Base-by-base conservation (phyloP, 306 rosid genomes). In the Carpinus viminea region DNA sequence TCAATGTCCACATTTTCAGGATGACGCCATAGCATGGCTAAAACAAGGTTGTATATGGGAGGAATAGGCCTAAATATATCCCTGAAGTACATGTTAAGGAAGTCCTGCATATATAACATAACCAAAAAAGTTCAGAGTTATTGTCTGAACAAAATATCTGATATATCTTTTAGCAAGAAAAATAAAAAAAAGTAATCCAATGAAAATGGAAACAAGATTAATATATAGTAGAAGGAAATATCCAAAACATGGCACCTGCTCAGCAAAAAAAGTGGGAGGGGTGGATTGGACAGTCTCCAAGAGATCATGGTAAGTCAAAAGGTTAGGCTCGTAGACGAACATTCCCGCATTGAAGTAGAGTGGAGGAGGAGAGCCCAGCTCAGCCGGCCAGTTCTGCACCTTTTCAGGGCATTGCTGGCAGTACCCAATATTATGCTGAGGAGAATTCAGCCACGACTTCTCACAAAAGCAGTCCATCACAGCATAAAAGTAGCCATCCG, bases 391-490 rank as follows among this genome's bases (percentile, higher is more conserved):
- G n/a, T n/a, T n/a, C 12, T 52, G 45, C 34, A 86, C 88, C 84
- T 76, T 81, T 36, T 86, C 66, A 20, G 94, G 92, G 65, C 92
- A 83, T 34, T 90, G 94, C 51, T 90, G 94, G 74, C 94, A 88
- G 52, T 88, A 90, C 15, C 92, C 94, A 51, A 90, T 51, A 56
- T 81, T 74, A 87, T 78, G 69, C 61, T 90, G 94, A 1, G 86
- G 75, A 7, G 92, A 82, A 79, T 76, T 81, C 61, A 84, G 84
- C 94, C 94, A 88, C 57, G 88, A 77, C 46, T 83, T 84, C 84
- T 88, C 92, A 68, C 94, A 90, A 78, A 90, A 88, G 74, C 94
- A 88, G 56, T 90, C 94, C 92, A 84, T 88, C 76, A 86, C 90
- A 17, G 94, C 94, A 59, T 90, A 84, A 34, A 90, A 88, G 54